Conservation (phyloP, 208 protist species). For the Lotmaria passim region DNA sequence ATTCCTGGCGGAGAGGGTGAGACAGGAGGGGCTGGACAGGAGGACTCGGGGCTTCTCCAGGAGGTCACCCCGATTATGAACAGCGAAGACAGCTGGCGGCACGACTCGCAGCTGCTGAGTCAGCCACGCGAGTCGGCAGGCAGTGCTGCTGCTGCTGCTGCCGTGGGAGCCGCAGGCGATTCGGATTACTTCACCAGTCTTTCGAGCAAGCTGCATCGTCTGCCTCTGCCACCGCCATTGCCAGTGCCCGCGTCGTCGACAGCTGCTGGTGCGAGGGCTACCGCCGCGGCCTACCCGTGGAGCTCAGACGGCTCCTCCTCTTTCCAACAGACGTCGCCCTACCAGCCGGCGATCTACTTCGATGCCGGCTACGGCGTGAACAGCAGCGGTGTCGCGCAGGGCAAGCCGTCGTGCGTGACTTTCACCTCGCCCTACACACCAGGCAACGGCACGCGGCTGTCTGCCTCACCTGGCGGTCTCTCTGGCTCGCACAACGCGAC, state of each 20-base stretch:
- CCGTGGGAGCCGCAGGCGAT: not conserved
- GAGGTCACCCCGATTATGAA: constrained; percentile 27
- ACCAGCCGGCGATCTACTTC: not conserved
- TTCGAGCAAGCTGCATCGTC: too few relatives aligned
- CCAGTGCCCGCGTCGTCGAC: too few relatives aligned
- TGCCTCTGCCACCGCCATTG: too few relatives aligned
- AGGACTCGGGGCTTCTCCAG: constrained; percentile 19
- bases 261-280: too few relatives aligned
- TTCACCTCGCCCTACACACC: constrained; percentile 13
- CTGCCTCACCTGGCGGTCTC: constrained; percentile 29
- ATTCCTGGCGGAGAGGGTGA: too few relatives aligned
- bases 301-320: too few relatives aligned
- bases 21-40: not conserved
- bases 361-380: not conserved
- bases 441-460: constrained; percentile 19
- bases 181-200: not conserved
- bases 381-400: not conserved
- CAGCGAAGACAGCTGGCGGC: constrained; percentile 12
- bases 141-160: not conserved
- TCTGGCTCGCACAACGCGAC: constrained; percentile 21
- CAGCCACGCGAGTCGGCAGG: not conserved
- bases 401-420: not conserved
- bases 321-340: not conserved
- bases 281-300: too few relatives aligned
- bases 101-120: constrained; percentile 19